Conservation (phyloP, 805 yeast genomes). For the Peterozyma xylosa region DNA sequence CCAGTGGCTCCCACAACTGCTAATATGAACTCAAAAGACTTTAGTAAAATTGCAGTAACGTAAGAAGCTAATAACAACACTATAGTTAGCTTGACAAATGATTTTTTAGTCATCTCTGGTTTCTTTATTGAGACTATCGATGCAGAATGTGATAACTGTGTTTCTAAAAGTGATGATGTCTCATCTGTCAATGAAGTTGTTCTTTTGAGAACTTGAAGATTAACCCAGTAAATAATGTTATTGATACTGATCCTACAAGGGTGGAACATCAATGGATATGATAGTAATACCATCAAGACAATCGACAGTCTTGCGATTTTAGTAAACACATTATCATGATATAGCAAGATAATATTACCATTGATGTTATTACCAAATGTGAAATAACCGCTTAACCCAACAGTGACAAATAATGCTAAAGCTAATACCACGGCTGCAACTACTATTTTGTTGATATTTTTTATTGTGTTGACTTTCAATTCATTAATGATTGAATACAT, state of each 20-base stretch:
- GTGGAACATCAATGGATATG: conserved; percentile 75
- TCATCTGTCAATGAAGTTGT: neutral
- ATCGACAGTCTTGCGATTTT: conserved; percentile 52
- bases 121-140: conserved; percentile 8
- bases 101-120: conserved; percentile 33
- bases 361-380: conserved; percentile 60
- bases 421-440: conserved; percentile 44
- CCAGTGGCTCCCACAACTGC: conserved; percentile 81
- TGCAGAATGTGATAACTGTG: neutral
- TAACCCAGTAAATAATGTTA: conserved; percentile 50
- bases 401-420: conserved; percentile 47
- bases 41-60: conserved; percentile 46
- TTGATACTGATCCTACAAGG: conserved; percentile 72
- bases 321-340: conserved; percentile 43
- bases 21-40: conserved; percentile 60
- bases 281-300: conserved; percentile 65
- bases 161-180: neutral
- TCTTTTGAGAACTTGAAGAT: conserved; percentile 9
- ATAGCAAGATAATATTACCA: conserved; percentile 68
- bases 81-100: conserved; percentile 43
- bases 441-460: conserved; percentile 38
- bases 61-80: conserved; percentile 41
- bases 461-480: conserved; percentile 43
- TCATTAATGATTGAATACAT: conserved; percentile 73
- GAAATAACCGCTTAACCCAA: conserved; percentile 64